phyloP scores from a whole-genome alignment of 2,329 filamentous ascomycete species.

The Sarocladiaceae sp. region DNA sequence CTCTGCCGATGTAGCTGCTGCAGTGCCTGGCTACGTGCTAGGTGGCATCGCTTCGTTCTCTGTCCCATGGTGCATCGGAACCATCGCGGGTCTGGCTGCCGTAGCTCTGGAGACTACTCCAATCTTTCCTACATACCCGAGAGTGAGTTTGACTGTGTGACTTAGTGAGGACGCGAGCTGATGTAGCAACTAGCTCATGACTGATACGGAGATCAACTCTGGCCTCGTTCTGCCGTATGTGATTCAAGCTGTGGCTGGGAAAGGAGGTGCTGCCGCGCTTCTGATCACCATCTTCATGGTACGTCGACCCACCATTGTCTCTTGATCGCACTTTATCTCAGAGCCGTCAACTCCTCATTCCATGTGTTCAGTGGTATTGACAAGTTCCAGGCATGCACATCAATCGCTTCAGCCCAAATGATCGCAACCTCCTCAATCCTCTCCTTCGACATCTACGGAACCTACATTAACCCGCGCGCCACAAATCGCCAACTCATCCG shows the following conservation, averaged over 20 bases:
- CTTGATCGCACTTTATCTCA: no score
- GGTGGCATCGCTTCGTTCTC: constrained; percentile 84
- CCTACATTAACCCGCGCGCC: constrained; percentile 76
- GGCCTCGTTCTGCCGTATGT: constrained; percentile 78
- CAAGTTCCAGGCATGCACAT: constrained; percentile 88
- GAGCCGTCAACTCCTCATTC: no score
- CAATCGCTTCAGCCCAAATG: constrained; percentile 74
- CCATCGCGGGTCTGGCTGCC: no score
- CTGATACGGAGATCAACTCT: constrained; percentile 65
- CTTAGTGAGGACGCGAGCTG: constrained; percentile 66
- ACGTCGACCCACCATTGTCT: no score
- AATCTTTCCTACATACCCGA: constrained; percentile 67
- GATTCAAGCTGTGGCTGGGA: constrained; percentile 75
- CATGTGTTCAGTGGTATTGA: no score
- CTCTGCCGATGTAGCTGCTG: constrained; percentile 73
- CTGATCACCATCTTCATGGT: constrained; percentile 81
- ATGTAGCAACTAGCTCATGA: constrained; percentile 66
- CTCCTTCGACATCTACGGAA: constrained; percentile 85
- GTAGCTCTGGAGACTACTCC: no score
- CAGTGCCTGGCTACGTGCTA: constrained; percentile 77
- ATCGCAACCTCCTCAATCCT: constrained; percentile 83
- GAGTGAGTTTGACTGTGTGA: constrained; percentile 77
- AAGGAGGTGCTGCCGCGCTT: constrained; percentile 73
- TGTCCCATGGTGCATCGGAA: constrained; percentile 83
- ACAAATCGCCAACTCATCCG: constrained; percentile 76